phyloP scores from a whole-genome alignment of 345 rosid species.

The Pistacia integerrima region DNA sequence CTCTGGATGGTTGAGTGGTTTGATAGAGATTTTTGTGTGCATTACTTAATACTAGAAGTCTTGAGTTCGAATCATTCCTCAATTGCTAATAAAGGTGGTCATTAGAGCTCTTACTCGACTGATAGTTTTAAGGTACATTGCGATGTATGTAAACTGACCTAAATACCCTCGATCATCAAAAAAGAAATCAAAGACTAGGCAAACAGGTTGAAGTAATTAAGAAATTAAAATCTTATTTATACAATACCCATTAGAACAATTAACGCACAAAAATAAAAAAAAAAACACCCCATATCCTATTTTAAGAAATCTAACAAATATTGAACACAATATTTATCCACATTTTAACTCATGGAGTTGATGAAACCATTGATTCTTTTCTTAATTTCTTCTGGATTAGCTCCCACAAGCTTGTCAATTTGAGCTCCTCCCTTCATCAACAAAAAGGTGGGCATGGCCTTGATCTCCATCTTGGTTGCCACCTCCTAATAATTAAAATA shows the following conservation, averaged over 20 bases:
- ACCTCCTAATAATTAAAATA: background rate
- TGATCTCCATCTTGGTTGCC: conserved; percentile 32
- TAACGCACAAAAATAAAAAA: background rate
- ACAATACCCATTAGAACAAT: no score
- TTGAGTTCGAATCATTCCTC: no score
- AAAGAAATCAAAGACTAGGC: background rate
- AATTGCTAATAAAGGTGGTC: no score
- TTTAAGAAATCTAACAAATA: background rate
- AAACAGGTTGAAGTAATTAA: background rate
- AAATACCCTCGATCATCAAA: no score
- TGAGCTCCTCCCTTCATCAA: conserved; percentile 37
- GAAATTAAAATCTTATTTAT: no score
- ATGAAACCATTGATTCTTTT: conserved; percentile 26
- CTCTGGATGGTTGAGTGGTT: no score
- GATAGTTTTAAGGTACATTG: no score
- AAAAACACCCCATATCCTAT: background rate
- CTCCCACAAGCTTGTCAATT: conserved; percentile 50
- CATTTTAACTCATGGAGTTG: conserved; percentile 1
- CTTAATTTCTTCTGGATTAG: conserved; percentile 33
- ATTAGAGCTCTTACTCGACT: no score
- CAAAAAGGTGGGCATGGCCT: conserved; percentile 55
- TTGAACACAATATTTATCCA: background rate
- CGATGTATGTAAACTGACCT: no score
- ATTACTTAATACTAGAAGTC: no score
- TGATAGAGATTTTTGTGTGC: no score